These are phyloP conservation scores for Phoma herbarum DNA, from an alignment of 2,329 filamentous ascomycete genomes.

Conservation along the genomic window DNA sequence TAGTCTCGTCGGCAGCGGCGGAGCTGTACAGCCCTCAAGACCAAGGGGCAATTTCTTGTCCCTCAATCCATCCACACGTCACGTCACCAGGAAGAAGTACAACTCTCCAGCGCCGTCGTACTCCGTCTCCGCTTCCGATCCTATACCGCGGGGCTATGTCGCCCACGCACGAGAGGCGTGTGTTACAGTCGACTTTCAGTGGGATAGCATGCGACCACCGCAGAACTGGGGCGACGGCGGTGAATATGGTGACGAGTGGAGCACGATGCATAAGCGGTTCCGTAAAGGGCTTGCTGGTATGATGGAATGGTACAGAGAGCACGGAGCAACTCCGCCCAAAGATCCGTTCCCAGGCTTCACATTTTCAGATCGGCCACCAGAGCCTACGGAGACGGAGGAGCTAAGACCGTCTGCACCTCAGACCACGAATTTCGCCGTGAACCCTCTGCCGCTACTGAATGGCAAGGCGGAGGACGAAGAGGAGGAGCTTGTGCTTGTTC, in stretches of 20 bases:
- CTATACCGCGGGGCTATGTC: conserved; percentile 88
- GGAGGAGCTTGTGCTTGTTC: conserved; percentile 77
- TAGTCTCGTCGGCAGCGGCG: conserved; percentile 44
- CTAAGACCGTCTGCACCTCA: conserved; percentile 24
- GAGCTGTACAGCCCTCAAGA: conserved; percentile 35
- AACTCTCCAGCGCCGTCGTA: conserved; percentile 81
- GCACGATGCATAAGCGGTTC: conserved; percentile 91
- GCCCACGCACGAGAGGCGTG: conserved; percentile 90
- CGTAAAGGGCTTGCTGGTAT: conserved; percentile 79
- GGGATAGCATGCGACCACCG: conserved; percentile 86
- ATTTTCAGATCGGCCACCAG: conserved; percentile 37
- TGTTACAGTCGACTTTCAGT: conserved; percentile 87
- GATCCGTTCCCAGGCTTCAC: conserved; percentile 46
- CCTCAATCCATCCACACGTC: conserved; percentile 28
- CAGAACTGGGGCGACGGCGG: conserved; percentile 89
- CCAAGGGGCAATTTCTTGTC: conserved; percentile 34
- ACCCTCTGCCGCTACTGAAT: conserved; percentile 47
- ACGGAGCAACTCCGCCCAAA: conserved; percentile 52
- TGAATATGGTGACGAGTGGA: conserved; percentile 92
- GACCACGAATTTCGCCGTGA: conserved; percentile 30
- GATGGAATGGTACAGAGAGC: conserved; percentile 79
- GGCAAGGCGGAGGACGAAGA: conserved; percentile 58
- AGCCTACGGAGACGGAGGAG: conserved; percentile 20
- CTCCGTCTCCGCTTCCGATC: conserved; percentile 79
- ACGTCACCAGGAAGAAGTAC: conserved; percentile 61